Conservation (phyloP, 352 stramenopile species). For the Aphanomyces astaci region DNA sequence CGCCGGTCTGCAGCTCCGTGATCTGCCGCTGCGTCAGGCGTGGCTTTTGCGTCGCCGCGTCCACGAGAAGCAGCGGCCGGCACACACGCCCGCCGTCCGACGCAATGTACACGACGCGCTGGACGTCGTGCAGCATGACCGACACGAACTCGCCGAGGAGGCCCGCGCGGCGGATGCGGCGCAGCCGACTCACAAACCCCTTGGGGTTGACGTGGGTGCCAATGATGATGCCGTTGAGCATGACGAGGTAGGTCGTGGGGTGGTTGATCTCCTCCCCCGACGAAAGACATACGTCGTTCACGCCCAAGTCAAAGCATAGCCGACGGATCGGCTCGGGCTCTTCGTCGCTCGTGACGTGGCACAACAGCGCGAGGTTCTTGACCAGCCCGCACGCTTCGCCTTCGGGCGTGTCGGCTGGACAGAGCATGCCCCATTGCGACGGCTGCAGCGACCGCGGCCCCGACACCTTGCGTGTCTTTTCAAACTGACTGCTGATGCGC, state of each 20-base stretch:
- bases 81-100: conserved; percentile 98
- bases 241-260: conserved; percentile 92
- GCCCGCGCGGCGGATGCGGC: conserved; percentile 73
- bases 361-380: conserved; percentile 98
- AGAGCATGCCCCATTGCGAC: conserved; percentile 99
- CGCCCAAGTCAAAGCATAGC: conserved; percentile 94
- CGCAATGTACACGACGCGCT: conserved; percentile 97
- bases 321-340: conserved; percentile 90
- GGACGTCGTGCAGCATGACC: conserved; percentile 97
- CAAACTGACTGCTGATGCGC: conserved; percentile 97
- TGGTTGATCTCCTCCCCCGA: conserved; percentile 96
- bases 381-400: conserved; percentile 98
- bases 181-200: conserved; percentile 81
- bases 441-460: conserved; percentile 96
- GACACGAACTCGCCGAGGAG: conserved; percentile 96
- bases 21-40: conserved; percentile 93
- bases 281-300: conserved; percentile 93
- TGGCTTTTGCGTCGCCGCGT: conserved; percentile 82
- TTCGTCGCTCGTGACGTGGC: conserved; percentile 92
- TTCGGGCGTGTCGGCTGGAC: conserved; percentile 98
- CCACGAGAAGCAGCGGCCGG: conserved; percentile 93
- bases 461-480: conserved; percentile 99
- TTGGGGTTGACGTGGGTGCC: conserved; percentile 91
- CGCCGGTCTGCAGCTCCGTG: conserved; percentile 77
- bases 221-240: conserved; percentile 98